Conservation (phyloP, 352 stramenopile genomes). For the Peronospora belbahrii region DNA sequence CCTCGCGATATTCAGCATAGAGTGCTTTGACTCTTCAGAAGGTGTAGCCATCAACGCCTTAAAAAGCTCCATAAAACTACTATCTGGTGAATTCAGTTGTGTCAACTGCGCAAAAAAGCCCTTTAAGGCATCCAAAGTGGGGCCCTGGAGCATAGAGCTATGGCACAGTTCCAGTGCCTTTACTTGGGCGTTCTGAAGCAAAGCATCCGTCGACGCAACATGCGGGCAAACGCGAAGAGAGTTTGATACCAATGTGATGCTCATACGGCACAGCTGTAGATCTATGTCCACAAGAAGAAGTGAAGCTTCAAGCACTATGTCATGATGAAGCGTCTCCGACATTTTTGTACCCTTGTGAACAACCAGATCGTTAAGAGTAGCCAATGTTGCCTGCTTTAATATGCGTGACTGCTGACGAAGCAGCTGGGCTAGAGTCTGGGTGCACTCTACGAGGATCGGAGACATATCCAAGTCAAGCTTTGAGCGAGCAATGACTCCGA, state of each 20-base stretch:
- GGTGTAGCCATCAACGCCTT: slow-evolving; percentile 59
- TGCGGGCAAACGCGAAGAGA: slow-evolving; percentile 57
- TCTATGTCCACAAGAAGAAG: slow-evolving; percentile 92
- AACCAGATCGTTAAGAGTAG: slow-evolving; percentile 89
- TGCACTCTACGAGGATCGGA: slow-evolving; percentile 84
- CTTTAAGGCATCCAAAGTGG: slow-evolving; percentile 44
- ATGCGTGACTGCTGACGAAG: slow-evolving; percentile 92
- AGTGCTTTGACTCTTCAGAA: slow-evolving; percentile 78
- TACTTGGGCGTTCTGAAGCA: slow-evolving; percentile 62
- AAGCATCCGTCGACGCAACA: slow-evolving; percentile 46
- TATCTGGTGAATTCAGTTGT: slow-evolving; percentile 36
- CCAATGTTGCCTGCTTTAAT: slow-evolving; percentile 91
- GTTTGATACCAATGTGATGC: slow-evolving; percentile 83
- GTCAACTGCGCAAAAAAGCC: slow-evolving; percentile 66
- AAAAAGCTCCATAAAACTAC: slow-evolving; percentile 86
- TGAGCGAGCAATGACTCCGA: slow-evolving; percentile 86
- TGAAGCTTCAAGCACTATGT: slow-evolving; percentile 87
- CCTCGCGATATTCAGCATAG: slow-evolving; percentile 90
- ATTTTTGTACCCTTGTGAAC: slow-evolving; percentile 68
- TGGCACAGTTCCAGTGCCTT: slow-evolving; percentile 84
- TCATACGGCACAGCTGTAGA: slow-evolving; percentile 93
- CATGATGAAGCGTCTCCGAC: slow-evolving; percentile 71
- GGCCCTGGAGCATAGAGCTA: slow-evolving; percentile 90
- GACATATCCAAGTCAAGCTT: slow-evolving; percentile 87
- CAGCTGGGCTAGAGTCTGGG: slow-evolving; percentile 84